phyloP scores from a whole-genome alignment of 2,329 filamentous ascomycete species.

The Truncatella angustata region DNA sequence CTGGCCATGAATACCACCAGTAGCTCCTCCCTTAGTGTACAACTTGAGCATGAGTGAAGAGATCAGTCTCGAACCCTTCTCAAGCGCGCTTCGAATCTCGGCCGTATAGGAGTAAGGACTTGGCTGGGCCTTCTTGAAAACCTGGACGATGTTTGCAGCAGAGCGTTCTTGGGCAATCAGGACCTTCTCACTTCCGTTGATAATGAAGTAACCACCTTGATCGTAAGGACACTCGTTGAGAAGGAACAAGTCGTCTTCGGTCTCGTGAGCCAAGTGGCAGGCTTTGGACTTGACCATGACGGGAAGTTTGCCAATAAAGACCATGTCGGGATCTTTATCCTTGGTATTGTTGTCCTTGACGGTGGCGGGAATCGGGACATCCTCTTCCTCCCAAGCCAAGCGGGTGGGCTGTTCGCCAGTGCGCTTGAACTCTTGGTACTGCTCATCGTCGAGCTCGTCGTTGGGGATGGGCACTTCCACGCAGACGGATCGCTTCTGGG shows the following conservation, averaged over 20 bases:
- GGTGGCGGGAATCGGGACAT: constrained; percentile 48
- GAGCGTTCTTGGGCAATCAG: constrained; percentile 96
- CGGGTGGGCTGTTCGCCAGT: constrained; percentile 59
- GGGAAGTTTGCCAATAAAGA: constrained; percentile 93
- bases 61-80: constrained; percentile 93
- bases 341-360: constrained; percentile 51
- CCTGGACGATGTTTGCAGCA: constrained; percentile 97
- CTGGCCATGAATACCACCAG: constrained; percentile 78
- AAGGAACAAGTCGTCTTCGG: constrained; percentile 82
- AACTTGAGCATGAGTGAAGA: constrained; percentile 91
- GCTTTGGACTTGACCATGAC: constrained; percentile 98
- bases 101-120: constrained; percentile 90
- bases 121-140: constrained; percentile 96
- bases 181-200: constrained; percentile 98
- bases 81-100: constrained; percentile 92
- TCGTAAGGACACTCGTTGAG: constrained; percentile 98
- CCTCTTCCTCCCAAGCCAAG: constrained; percentile 61
- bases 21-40: constrained; percentile 77
- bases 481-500: constrained; percentile 79
- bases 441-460: constrained; percentile 67
- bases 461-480: constrained; percentile 69
- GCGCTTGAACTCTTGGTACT: constrained; percentile 51
- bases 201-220: constrained; percentile 97
- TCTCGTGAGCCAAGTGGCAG: constrained; percentile 81
- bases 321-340: constrained; percentile 63